Base-by-base conservation (phyloP, 1,284 basidiomycete species). In the Leccinum pseudoinsigne region DNA sequence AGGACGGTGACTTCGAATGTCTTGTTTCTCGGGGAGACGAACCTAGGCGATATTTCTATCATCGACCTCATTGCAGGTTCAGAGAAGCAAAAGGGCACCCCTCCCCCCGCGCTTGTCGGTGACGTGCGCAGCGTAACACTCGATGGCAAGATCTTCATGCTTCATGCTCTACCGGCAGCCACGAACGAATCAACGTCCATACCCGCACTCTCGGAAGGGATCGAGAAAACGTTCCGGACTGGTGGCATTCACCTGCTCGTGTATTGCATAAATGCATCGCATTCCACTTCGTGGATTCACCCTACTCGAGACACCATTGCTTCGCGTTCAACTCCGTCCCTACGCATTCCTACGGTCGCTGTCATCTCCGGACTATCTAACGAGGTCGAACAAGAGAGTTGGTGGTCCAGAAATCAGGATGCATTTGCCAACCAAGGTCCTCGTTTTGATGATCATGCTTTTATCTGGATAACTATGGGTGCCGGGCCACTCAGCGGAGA, bases 21-120 rank as follows among this genome's bases (percentile, higher is more conserved):
- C 28, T n/a, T 71, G 10, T 67, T 71, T 42, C 47, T 71, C 2
- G 72, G 71, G 42, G 72, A 73, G 53, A 74, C 64, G 14, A 51
- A 40, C 53, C 57, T 67, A 2, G 68, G 63, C 36, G 62, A 68
- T n/a, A 26, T 26, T 59, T 73, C 68, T 58, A 62, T 71, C 23
- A 26, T 70, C 62, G 57, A 74, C 26, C 59, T 71, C 55, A 23
- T 67, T 51, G 61, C 62, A 45, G 60, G 60, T 18, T 21, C 66
- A 55, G 62, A 26, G 26, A 62, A 59, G 12, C 53, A 57, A 31
- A 58, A 59, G 34, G 55, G 11, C n/a, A 18, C 28, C 4, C 26
- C 12, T 62, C 40, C 3, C 42, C 55, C 26, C 14, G 40, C 55
- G 45, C 56, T 12, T 45, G 40, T 42, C 23, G 23, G 61, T 28